A percentile compares a stretch with the other conserved stretches of the same genome.
phyloP scores from a whole-genome alignment of 1,284 basidiomycete genomes.

The Athelia psychrophila region DNA sequence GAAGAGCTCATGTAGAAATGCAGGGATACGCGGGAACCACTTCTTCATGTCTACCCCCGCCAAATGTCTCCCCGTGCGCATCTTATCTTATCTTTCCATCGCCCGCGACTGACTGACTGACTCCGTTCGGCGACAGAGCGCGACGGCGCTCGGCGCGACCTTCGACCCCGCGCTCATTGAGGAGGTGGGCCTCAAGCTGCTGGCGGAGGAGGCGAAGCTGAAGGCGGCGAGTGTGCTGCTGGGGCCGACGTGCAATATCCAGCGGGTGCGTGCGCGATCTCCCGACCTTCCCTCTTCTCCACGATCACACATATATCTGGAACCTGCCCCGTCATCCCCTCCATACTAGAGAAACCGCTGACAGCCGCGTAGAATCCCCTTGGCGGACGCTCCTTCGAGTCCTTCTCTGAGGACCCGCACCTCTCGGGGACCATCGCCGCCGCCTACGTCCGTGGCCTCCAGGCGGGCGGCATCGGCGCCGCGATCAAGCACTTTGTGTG shows the following conservation, averaged over 20 bases:
- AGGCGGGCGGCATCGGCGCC: conserved; percentile 65
- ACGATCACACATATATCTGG: too few relatives aligned
- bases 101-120: not conserved
- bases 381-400: conserved; percentile 74
- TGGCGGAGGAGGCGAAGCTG: conserved; percentile 72
- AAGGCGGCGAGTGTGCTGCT: conserved; percentile 67
- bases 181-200: conserved; percentile 58
- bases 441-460: conserved; percentile 72
- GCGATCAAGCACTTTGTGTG: conserved; percentile 75
- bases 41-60: conserved; percentile 66
- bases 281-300: not conserved
- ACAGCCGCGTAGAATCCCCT: conserved; percentile 64
- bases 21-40: conserved; percentile 49
- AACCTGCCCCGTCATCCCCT: too few relatives aligned
- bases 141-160: conserved; percentile 74
- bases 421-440: conserved; percentile 71
- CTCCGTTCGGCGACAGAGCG: conserved; percentile 29
- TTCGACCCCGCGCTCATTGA: conserved; percentile 69
- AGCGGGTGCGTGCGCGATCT: conserved; percentile 42
- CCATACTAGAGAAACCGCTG: too few relatives aligned
- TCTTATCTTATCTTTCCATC: not conserved
- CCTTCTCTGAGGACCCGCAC: conserved; percentile 79
- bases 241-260: conserved; percentile 80
- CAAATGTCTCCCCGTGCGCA: conserved; percentile 51
- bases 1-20: not conserved